Base-by-base conservation (phyloP, 805 yeast genomes). In the Blastobotrys peoriensis region DNA sequence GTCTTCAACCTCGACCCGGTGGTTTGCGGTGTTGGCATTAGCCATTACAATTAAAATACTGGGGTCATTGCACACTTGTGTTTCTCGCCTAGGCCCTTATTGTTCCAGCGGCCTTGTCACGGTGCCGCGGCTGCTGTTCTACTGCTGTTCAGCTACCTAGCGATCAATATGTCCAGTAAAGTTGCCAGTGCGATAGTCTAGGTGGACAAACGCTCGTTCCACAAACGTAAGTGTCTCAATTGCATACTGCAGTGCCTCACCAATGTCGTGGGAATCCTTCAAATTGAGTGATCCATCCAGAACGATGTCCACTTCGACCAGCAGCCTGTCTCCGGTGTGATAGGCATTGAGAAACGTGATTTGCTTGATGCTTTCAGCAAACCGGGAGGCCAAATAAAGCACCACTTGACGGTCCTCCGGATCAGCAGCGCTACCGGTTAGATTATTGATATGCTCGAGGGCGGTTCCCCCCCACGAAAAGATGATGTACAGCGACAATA, bases 131-230 rank as follows among this genome's bases (percentile, higher is more conserved):
- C n/a, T n/a, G n/a, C n/a, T n/a, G n/a, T n/a, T n/a, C n/a, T n/a
- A n/a, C n/a, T n/a, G n/a, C n/a, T n/a, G n/a, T n/a, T n/a, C n/a
- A n/a, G n/a, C n/a, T n/a, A n/a, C n/a, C n/a, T 35, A 47, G 15
- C 52, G 38, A 28, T 43, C 50, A 2, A 65, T 46, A 44, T 65
- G 70, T 16, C 70, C 70, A 4, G 65, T 56, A 44, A 62, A 65
- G 49, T 65, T 65, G 16, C 62, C 69, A 3, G 61, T 50, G 2
- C 69, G 58, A 44, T 65, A 65, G 42, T 85, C 94, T 25, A 84
- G 70, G 59, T 85, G 94, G 15, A 85, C 93, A 68, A 81, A 85
- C 1, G 89, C 87, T 42, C 94, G 68, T 58, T 85, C 91, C 2
- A 85, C 88, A 60, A 70, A 75, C 0, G 91, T 88, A 47, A 85